Percentiles rank a stretch among this genome's conserved stretches.
These are phyloP conservation scores for Trypanosoma mega DNA, from an alignment of 208 protist species.

Conservation along the genomic window DNA sequence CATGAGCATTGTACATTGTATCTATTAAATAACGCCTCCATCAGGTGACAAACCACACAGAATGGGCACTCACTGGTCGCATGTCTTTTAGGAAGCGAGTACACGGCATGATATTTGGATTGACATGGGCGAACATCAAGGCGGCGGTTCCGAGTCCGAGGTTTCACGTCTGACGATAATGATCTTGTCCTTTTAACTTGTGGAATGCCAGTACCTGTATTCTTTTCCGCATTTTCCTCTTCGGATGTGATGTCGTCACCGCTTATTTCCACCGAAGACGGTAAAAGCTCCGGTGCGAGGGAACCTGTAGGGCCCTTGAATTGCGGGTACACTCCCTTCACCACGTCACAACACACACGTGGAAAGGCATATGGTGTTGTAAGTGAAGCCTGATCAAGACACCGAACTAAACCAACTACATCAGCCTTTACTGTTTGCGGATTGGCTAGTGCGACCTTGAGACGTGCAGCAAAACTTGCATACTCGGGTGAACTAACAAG, in stretches of 20 bases:
- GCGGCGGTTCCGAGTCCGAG: neutral
- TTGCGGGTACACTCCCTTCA: slow-evolving; percentile 5
- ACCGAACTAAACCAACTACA: slow-evolving; percentile 9
- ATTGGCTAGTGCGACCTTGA: slow-evolving; percentile 1
- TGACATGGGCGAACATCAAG: slow-evolving; percentile 19
- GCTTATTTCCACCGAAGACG: neutral
- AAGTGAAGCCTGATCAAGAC: slow-evolving; percentile 14
- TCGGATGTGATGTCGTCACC: neutral
- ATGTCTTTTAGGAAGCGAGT: slow-evolving; percentile 37
- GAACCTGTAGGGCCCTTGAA: slow-evolving; percentile 11
- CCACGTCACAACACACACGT: slow-evolving; percentile 9
- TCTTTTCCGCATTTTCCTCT: neutral
- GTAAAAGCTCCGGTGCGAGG: neutral
- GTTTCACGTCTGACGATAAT: neutral
- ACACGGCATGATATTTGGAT: slow-evolving; percentile 60
- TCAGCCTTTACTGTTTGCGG: neutral
- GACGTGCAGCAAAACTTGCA: neutral
- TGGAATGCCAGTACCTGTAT: neutral
- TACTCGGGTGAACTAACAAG: slow-evolving; percentile 25
- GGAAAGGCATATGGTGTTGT: slow-evolving; percentile 30
- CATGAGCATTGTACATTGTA: slow-evolving; percentile 45
- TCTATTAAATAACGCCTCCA: slow-evolving; percentile 70
- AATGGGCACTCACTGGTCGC: slow-evolving; percentile 54
- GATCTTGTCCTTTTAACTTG: neutral
- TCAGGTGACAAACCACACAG: slow-evolving; percentile 68